A percentile compares a stretch with the other conserved stretches of the same genome.
Evolutionary conservation across 148 eudicot genomes (phyloP).

Genomic region (Gaultheria prostrata): DNA sequence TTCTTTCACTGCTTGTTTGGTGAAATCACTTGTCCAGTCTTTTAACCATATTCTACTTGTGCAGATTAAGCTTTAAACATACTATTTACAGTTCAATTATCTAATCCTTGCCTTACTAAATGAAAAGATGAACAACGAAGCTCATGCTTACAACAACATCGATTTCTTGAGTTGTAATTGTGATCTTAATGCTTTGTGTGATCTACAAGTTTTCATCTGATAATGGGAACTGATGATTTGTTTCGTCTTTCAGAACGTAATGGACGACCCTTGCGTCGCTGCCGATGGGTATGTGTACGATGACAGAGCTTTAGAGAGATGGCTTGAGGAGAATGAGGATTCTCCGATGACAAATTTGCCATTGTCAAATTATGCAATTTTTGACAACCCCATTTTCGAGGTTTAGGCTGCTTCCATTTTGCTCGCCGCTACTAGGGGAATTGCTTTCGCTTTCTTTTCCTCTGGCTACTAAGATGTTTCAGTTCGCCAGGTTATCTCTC

Average conservation of each 20-base stretch:
- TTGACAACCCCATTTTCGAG: no score
- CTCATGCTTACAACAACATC: background rate
- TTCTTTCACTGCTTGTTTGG: background rate
- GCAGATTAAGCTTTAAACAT: background rate
- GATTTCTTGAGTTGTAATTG: background rate
- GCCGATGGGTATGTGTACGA: slow-evolving; percentile 90
- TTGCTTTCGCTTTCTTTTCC: no score
- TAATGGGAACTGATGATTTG: background rate
- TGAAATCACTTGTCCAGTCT: background rate
- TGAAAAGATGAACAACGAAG: background rate
- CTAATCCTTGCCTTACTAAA: background rate
- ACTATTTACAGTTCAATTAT: background rate
- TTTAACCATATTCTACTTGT: background rate
- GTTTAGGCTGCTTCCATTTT: no score
- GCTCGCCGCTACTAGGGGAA: no score
- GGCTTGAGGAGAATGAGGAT: slow-evolving; percentile 62
- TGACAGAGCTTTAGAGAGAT: slow-evolving; percentile 64
- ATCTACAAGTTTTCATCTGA: background rate
- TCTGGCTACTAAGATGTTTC: no score
- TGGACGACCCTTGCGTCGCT: slow-evolving; percentile 87
- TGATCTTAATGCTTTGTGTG: background rate
- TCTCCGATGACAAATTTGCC: slow-evolving; percentile 77
- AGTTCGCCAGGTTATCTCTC: no score
- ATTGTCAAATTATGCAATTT: slow-evolving; percentile 23
- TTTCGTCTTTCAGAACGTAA: slow-evolving; percentile 50